phyloP scores from a whole-genome alignment of 306 rosid species.

The Corylus americana region DNA sequence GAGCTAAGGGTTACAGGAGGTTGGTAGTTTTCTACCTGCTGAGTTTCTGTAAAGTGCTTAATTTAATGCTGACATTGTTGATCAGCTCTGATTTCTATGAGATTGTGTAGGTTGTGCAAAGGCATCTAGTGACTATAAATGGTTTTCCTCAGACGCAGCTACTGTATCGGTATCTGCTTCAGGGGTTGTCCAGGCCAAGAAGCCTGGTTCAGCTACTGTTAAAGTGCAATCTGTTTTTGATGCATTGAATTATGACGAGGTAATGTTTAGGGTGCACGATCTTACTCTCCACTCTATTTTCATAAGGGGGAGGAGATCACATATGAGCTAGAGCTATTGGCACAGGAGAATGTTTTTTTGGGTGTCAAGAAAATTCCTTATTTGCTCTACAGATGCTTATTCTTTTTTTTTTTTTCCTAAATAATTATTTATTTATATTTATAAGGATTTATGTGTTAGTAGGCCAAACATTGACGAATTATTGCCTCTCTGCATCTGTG shows the following conservation, averaged over 20 bases:
- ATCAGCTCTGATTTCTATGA: constrained; percentile 19
- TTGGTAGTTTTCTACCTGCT: constrained; percentile 44
- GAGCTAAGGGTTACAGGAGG: constrained; percentile 85
- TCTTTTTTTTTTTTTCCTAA: too few relatives aligned
- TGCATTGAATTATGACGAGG: constrained; percentile 84
- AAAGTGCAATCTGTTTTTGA: constrained; percentile 71
- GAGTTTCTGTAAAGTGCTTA: constrained; percentile 24
- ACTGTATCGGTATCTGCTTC: constrained; percentile 69
- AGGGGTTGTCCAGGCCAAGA: constrained; percentile 88
- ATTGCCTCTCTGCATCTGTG: too few relatives aligned
- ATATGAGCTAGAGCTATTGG: too few relatives aligned
- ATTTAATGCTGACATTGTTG: constrained; percentile 23
- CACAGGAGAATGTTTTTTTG: too few relatives aligned
- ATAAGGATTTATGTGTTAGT: too few relatives aligned
- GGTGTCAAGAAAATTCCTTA: too few relatives aligned
- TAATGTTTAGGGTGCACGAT: constrained; percentile 27
- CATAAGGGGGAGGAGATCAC: too few relatives aligned
- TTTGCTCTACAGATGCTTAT: too few relatives aligned
- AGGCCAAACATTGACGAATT: too few relatives aligned
- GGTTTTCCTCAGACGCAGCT: constrained; percentile 78
- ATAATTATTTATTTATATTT: too few relatives aligned
- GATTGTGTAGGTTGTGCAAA: constrained; percentile 74
- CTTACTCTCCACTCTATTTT: too few relatives aligned
- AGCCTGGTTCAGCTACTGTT: constrained; percentile 84
- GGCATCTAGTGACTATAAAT: constrained; percentile 68